Evolutionary conservation across 2,329 filamentous ascomycete genomes (phyloP), one percentile per base, ranked within the genome.

Genomic region (Grosmannia clavigera): DNA sequence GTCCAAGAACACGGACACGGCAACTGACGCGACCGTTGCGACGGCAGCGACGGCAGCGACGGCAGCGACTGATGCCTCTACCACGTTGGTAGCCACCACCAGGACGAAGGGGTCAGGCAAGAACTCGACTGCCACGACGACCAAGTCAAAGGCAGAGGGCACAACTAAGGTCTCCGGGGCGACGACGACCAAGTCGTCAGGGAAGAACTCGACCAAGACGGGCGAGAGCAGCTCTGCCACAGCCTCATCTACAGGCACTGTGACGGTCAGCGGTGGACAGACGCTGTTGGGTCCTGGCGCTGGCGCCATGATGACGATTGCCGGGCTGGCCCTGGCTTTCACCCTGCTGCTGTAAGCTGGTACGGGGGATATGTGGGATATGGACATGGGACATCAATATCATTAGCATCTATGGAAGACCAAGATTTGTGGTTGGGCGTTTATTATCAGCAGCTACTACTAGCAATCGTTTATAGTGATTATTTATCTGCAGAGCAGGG

Each of bases 251-350:
- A 57, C 57, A 14, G 52, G 55, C 19, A 55, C 38, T 1, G 59
- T 55, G 25, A 63, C 63, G 2, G 58, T 59, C 48, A 62, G 57
- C 25, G 52, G 52, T 6, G 57, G 29, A 2, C n/a, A 56, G 54
- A 38, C 1, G 54, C 16, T 61, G 51, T 51, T 59, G 7, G 57
- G 62, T 5, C 55, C 61, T 1, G 58, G 61, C 16, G n/a, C 56
- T 11, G 61, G 59, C 14, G 58, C 38, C 14, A 14, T 65, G 6
- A 57, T 60, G 29, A 61, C 59, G 1, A 50, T 63, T 33, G 60
- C 60, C 29, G 60, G 63, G 3, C 57, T 65, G 43, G 62, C 59
- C 10, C 40, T 63, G 33, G 61, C 56, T 0, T 61, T 63, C 29
- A 57, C 46, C 33, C 38, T 61, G n/a, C 61, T 62, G 38, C 51